Base-by-base conservation (phyloP, 208 protist genomes). In the Crithidia mellificae region DNA sequence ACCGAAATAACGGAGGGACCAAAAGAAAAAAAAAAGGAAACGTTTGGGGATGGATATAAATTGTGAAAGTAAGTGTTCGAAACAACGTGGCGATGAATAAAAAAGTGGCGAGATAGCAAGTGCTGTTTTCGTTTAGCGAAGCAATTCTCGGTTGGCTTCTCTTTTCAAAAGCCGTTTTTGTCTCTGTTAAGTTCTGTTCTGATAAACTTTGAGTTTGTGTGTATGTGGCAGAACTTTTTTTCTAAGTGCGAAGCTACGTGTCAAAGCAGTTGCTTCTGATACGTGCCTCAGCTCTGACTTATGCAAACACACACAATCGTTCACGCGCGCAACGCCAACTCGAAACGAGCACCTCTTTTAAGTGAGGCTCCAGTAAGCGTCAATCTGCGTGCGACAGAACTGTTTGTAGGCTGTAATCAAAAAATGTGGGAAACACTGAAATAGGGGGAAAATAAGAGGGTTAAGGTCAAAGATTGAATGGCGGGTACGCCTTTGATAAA, bases 171-270 rank as follows among this genome's bases (percentile, higher is more conserved):
- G n/a, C n/a, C n/a, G n/a, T n/a, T n/a, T n/a, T n/a, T n/a, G n/a
- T 9, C 30, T 51, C 4, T 53, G 38, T 6, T 17, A 8, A 12
- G 24, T 46, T 0, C 41, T 19, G 9, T 14, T 38, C 4, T 11
- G 39, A 34, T 36, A 50, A 24, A 36, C 2, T 63, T 29, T 63
- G 39, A 41, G 34, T 61, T 20, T 39, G 39, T 24, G 43, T 63
- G 5, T 50, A 39, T 50, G 56, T 38, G 22, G n/a, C n/a, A n/a
- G n/a, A n/a, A n/a, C n/a, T n/a, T n/a, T n/a, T n/a, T n/a, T n/a
- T n/a, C n/a, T n/a, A n/a, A n/a, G n/a, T n/a, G n/a, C n/a, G n/a
- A n/a, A n/a, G n/a, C n/a, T n/a, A n/a, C n/a, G n/a, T n/a, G n/a
- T n/a, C n/a, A n/a, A n/a, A n/a, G n/a, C n/a, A n/a, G n/a, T n/a